phyloP scores from a whole-genome alignment of 2,329 filamentous ascomycete species.

The Pyricularia pennisetigena region DNA sequence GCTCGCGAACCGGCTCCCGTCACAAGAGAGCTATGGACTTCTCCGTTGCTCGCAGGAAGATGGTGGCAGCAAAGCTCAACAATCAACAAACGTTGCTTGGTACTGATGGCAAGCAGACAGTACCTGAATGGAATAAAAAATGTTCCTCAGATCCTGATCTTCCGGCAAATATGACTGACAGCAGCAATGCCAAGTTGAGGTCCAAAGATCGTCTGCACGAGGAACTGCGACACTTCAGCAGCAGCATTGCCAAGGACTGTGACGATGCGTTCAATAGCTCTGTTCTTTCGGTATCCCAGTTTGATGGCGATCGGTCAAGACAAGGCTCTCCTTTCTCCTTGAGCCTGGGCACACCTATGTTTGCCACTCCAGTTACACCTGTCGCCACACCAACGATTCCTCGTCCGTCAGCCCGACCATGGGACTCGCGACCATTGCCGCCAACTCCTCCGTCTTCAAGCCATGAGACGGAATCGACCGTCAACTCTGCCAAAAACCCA shows the following conservation, averaged over 20 bases:
- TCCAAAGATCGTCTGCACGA: conserved; percentile 42
- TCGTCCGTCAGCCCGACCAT: conserved; percentile 15
- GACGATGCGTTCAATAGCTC: conserved; percentile 83
- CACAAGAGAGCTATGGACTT: conserved; percentile 47
- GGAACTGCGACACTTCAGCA: conserved; percentile 75
- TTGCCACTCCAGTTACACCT: conserved; percentile 4
- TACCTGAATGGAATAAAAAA: conserved; percentile 11
- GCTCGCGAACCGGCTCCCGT: conserved; percentile 31
- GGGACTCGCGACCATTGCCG: conserved; percentile 41
- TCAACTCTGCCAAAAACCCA: background rate
- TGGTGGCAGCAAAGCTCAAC: conserved; percentile 4
- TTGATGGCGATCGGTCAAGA: conserved; percentile 12
- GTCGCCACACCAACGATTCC: conserved; percentile 1
- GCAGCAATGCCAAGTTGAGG: background rate
- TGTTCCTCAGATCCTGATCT: conserved; percentile 12
- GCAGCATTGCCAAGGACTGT: conserved; percentile 78
- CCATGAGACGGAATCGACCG: background rate
- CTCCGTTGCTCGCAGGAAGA: conserved; percentile 19
- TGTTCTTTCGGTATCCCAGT: conserved; percentile 21
- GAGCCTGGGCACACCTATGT: conserved; percentile 22
- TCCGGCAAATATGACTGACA: background rate
- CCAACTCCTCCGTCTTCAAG: conserved; percentile 28
- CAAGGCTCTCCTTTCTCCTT: conserved; percentile 33
- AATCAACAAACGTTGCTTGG: conserved; percentile 1
- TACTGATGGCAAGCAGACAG: background rate